phyloP scores from a whole-genome alignment of 108 stramenopile genomes.

The Craspedostauros australis region DNA sequence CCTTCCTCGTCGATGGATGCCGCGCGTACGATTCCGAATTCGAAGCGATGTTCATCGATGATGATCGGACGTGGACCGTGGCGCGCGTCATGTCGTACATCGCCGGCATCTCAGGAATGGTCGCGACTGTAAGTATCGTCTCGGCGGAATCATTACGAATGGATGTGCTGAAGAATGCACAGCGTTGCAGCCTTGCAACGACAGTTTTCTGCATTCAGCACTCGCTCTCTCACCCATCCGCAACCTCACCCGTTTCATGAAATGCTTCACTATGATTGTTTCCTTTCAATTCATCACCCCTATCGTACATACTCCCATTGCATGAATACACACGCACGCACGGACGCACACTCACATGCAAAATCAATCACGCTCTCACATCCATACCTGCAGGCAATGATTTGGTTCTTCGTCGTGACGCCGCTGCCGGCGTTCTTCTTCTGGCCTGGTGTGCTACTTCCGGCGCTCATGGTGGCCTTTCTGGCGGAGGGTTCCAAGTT shows the following conservation, averaged over 20 bases:
- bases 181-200: neutral
- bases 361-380: neutral
- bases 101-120: slow-evolving; percentile 35
- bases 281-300: neutral
- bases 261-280: neutral
- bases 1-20: slow-evolving; percentile 37
- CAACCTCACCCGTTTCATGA: neutral
- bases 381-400: slow-evolving; percentile 21
- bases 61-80: slow-evolving; percentile 65
- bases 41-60: slow-evolving; percentile 35
- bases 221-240: no score
- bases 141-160: neutral
- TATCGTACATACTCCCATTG: no score
- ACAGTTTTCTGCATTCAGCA: no score
- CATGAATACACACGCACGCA: neutral
- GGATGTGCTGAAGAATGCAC: neutral
- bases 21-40: slow-evolving; percentile 44
- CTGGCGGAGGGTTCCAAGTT: slow-evolving; percentile 68
- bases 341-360: no score
- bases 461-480: slow-evolving; percentile 50
- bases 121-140: slow-evolving; percentile 30
- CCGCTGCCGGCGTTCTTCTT: slow-evolving; percentile 62
- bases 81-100: slow-evolving; percentile 65
- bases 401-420: slow-evolving; percentile 59
- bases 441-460: slow-evolving; percentile 72